Evolutionary conservation across 208 protist genomes (phyloP).

Genomic region (Trypanosoma boissoni): DNA sequence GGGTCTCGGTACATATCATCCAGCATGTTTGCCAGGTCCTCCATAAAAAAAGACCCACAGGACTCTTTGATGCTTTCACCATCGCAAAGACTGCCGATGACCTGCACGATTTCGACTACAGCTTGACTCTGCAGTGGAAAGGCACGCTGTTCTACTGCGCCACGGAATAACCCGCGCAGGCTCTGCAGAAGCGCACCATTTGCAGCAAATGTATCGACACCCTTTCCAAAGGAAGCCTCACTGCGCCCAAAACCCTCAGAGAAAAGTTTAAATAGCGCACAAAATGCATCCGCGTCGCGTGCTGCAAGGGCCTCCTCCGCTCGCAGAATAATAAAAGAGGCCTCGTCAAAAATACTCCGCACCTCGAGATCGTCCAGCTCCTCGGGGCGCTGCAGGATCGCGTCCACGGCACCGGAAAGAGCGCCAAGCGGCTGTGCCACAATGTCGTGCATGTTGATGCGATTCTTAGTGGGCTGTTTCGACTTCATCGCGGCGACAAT

Average conservation of each 20-base stretch:
- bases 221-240: constrained; percentile 67
- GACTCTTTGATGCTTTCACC: constrained; percentile 71
- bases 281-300: constrained; percentile 67
- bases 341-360: constrained; percentile 73
- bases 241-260: constrained; percentile 76
- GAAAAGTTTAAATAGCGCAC: constrained; percentile 78
- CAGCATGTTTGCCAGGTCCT: constrained; percentile 53
- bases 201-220: constrained; percentile 59
- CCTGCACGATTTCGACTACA: constrained; percentile 76
- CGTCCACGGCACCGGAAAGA: constrained; percentile 71
- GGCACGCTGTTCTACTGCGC: constrained; percentile 50
- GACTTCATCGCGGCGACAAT: constrained; percentile 35
- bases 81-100: constrained; percentile 80
- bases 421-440: constrained; percentile 72
- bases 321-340: constrained; percentile 74
- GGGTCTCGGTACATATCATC: constrained; percentile 50
- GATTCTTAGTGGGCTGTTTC: constrained; percentile 69
- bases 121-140: constrained; percentile 63
- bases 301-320: constrained; percentile 79
- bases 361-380: constrained; percentile 78
- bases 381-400: constrained; percentile 76
- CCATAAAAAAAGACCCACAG: constrained; percentile 77
- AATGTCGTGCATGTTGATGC: constrained; percentile 91
- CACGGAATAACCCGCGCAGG: constrained; percentile 59
- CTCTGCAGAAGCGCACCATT: constrained; percentile 67